Base-by-base conservation (phyloP, 257 asterid species). In the Paulownia fortunei region DNA sequence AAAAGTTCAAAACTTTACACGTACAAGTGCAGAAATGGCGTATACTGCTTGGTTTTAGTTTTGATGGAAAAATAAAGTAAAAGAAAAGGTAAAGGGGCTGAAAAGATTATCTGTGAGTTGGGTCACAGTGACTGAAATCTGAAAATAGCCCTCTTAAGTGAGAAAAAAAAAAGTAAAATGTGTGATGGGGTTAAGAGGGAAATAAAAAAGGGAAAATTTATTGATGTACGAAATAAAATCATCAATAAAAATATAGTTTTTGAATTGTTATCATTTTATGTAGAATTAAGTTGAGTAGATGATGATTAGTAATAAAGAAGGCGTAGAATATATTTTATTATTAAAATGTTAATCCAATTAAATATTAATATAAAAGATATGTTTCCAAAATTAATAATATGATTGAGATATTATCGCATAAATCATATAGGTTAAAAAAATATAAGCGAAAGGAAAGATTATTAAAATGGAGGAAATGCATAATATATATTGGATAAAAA, bases 81-180 rank as follows among this genome's bases (percentile, higher is more conserved):
- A 32, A 7, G 18, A 7, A 54, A 79, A 18, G 30, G 46, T n/a
- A n/a, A 13, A 47, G 51, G 74, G 51, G 12, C 34, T 79, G 55
- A 55, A 76, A 84, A 74, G 79, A 81, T 81, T 30, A 77, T 85
- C 71, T 34, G 51, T 19, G 82, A 78, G 82, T 81, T 80, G 86
- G 84, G 82, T 75, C 56, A 76, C 58, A 76, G 83, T 74, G 84
- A 74, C 80, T 79, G 83, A 83, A 86, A 82, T 86, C 83, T 61
- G 68, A 69, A 69, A 78, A 71, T 69, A 73, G 55, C 46, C 81
- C 86, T 75, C 70, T 15, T 15, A 34, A 26, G 69, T 16, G 76
- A 47, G 55, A 23, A 46, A 49, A 18, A 36, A 46, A 26, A 27
- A 6, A 37, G 27, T 1, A 27, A 55, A 12, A 55, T 9, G 5